phyloP scores from a whole-genome alignment of 2,329 filamentous ascomycete species.

The Curvularia lunata region DNA sequence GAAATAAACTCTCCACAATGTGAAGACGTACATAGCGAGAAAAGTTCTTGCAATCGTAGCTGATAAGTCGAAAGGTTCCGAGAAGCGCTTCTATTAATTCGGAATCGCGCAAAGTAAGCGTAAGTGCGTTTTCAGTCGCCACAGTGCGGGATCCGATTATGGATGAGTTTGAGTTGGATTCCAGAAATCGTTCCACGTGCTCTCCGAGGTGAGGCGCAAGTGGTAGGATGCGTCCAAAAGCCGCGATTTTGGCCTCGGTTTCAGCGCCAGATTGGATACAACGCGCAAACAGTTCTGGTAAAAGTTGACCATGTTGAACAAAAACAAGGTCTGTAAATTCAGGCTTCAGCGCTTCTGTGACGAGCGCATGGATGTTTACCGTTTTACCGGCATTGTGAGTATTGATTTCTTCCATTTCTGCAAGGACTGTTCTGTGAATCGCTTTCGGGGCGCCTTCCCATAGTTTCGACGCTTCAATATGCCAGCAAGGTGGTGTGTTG shows the following conservation, averaged over 20 bases:
- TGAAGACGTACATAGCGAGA: constrained; percentile 68
- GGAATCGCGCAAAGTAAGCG: constrained; percentile 6
- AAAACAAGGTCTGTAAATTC: constrained; percentile 76
- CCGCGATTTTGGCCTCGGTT: constrained; percentile 60
- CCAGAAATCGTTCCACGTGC: constrained; percentile 65
- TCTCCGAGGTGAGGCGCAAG: constrained; percentile 80
- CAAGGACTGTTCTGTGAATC: constrained; percentile 17
- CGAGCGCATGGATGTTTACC: constrained; percentile 38
- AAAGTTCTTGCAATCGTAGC: constrained; percentile 74
- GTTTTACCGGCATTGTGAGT: constrained; percentile 30
- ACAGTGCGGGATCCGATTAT: constrained; percentile 25
- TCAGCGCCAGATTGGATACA: constrained; percentile 65
- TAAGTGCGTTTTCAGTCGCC: background rate
- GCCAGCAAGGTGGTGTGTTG: constrained; percentile 25
- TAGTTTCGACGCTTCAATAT: constrained; percentile 43
- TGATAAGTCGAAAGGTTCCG: constrained; percentile 78
- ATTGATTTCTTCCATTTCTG: constrained; percentile 28
- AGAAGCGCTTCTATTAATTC: constrained; percentile 61
- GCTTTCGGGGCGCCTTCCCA: constrained; percentile 43
- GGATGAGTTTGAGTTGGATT: constrained; percentile 38
- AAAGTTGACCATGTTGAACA: constrained; percentile 73
- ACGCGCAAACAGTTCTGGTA: constrained; percentile 81
- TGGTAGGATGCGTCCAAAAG: constrained; percentile 80
- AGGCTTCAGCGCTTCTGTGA: constrained; percentile 61
- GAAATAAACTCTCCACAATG: constrained; percentile 72